phyloP scores from a whole-genome alignment of 208 protist species.

The Tritrichomonas musculus region DNA sequence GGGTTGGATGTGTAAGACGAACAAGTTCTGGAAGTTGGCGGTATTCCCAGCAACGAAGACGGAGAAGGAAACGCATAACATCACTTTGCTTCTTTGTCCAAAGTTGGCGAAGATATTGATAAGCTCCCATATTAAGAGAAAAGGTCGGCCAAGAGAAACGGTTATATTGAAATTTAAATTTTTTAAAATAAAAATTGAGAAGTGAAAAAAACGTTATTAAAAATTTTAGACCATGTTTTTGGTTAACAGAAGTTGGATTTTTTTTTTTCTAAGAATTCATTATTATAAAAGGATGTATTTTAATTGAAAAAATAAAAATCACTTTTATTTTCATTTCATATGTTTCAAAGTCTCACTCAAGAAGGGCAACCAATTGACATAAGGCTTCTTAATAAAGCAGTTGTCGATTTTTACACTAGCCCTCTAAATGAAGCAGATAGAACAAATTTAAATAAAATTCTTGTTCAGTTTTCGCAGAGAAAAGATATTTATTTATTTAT shows the following conservation, averaged over 20 bases:
- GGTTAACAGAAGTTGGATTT: too few species aligned
- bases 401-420: background rate
- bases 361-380: background rate
- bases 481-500: background rate
- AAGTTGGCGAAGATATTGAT: constrained; percentile 98
- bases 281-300: too few species aligned
- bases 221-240: too few species aligned
- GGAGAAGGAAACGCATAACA: constrained; percentile 95
- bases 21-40: too few species aligned
- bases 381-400: background rate
- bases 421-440: background rate
- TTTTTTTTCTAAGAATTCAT: too few species aligned
- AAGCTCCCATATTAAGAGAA: constrained; percentile 88
- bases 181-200: too few species aligned
- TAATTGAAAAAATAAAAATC: too few species aligned
- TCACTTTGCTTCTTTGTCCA: constrained; percentile 99
- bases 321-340: too few species aligned
- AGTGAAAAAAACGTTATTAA: too few species aligned
- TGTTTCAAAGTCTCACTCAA: background rate
- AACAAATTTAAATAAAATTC: background rate
- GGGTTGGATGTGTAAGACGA: too few species aligned
- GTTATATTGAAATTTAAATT: too few species aligned
- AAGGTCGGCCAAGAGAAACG: background rate
- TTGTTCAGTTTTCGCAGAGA: background rate
- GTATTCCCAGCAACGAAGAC: constrained; percentile 97